Conservation (phyloP, 768 basidiomycete genomes). For the Pleurotus citrinopileatus region DNA sequence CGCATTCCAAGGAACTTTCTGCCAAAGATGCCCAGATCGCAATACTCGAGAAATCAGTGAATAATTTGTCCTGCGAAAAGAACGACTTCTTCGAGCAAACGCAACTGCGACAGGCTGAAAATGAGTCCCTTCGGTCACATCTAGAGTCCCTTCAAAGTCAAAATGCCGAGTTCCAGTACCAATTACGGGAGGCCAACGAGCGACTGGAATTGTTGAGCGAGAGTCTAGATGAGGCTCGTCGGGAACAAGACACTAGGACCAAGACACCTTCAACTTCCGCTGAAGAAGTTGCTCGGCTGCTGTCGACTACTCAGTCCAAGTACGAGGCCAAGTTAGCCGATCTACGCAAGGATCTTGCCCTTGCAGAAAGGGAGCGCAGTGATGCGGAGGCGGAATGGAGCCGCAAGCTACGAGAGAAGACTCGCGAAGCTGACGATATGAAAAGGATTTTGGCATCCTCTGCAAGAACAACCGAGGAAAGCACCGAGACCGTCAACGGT, state of each 20-base stretch:
- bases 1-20: conserved; percentile 65
- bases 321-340: conserved; percentile 77
- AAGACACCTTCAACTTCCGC: conserved; percentile 46
- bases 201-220: conserved; percentile 68
- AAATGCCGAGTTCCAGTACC: conserved; percentile 83
- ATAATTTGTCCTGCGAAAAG: conserved; percentile 70
- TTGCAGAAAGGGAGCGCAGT: conserved; percentile 77
- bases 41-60: conserved; percentile 68
- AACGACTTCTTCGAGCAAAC: conserved; percentile 81
- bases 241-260: conserved; percentile 49
- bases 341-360: conserved; percentile 57
- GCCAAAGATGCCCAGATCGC: conserved; percentile 59
- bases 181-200: conserved; percentile 78
- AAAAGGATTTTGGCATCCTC: conserved; percentile 55
- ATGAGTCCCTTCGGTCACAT: conserved; percentile 79
- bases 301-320: conserved; percentile 71
- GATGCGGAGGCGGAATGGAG: conserved; percentile 92
- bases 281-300: conserved; percentile 68
- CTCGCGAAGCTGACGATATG: conserved; percentile 73
- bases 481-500: conserved; percentile 46
- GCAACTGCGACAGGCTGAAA: conserved; percentile 85
- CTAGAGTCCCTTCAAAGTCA: conserved; percentile 74
- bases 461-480: conserved; percentile 57
- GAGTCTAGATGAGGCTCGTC: conserved; percentile 62
- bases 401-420: conserved; percentile 74